Evolutionary conservation across 352 stramenopile genomes (phyloP).

Genomic region (Phytophthora idaei): DNA sequence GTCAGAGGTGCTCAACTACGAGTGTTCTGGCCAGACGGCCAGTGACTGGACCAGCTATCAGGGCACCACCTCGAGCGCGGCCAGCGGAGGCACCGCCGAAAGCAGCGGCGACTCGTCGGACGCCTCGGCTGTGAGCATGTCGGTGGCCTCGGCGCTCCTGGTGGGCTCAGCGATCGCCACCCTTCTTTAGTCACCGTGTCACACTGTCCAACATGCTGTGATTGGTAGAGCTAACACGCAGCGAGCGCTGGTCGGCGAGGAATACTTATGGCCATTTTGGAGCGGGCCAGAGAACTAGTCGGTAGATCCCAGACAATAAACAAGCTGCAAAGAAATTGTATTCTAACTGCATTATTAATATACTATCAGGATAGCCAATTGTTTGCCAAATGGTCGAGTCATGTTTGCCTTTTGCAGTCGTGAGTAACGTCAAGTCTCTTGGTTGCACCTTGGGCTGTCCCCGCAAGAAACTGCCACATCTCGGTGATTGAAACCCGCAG

Average conservation of each 20-base stretch:
- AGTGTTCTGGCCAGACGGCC: conserved; percentile 48
- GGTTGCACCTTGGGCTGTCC: too few species aligned
- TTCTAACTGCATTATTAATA: too few species aligned
- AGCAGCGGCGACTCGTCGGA: conserved; percentile 30
- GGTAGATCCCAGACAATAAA: too few species aligned
- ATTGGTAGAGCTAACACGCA: not conserved
- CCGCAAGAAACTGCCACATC: too few species aligned
- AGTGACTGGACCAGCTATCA: conserved; percentile 53
- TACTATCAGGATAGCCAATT: too few species aligned
- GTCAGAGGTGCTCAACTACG: conserved; percentile 43
- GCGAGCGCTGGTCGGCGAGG: not conserved
- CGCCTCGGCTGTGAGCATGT: conserved; percentile 21
- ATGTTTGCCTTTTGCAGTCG: not conserved
- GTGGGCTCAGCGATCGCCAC: conserved; percentile 10
- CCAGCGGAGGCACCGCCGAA: conserved; percentile 30
- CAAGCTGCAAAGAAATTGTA: too few species aligned
- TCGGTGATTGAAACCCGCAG: too few species aligned
- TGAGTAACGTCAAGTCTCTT: too few species aligned
- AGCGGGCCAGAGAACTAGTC: too few species aligned
- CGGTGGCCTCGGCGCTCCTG: conserved; percentile 18
- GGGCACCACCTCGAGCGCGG: conserved; percentile 36
- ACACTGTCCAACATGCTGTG: not conserved
- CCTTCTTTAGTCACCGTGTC: conserved; percentile 14
- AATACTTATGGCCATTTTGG: not conserved
- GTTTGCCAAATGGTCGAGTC: not conserved